Evolutionary conservation across 2,329 filamentous ascomycete species (phyloP).

Genomic region (Metarhizium guizhouense): DNA sequence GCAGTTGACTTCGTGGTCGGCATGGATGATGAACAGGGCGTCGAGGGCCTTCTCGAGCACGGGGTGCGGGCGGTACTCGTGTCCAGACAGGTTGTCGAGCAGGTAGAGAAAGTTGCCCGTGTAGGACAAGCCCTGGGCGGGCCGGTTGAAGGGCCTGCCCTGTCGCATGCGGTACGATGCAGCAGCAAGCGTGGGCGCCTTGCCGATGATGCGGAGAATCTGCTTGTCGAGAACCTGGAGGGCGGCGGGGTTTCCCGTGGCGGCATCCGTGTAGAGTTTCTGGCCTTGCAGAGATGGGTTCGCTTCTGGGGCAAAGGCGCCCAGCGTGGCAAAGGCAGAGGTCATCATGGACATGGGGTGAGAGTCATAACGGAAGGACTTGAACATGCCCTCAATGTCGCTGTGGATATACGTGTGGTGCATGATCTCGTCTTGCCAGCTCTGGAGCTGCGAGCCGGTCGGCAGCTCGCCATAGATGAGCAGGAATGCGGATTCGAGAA

Average conservation of each 20-base stretch:
- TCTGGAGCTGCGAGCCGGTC: constrained; percentile 27
- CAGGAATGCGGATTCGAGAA: constrained; percentile 39
- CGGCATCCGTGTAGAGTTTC: constrained; percentile 39
- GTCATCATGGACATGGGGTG: constrained; percentile 45
- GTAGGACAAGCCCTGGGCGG: constrained; percentile 38
- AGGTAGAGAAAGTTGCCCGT: constrained; percentile 47
- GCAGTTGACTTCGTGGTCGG: constrained; percentile 51
- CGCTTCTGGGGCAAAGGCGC: constrained; percentile 39
- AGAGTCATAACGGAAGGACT: constrained; percentile 41
- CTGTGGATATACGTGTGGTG: constrained; percentile 41
- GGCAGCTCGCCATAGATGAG: constrained; percentile 44
- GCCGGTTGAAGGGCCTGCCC: constrained; percentile 40
- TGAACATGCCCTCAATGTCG: constrained; percentile 41
- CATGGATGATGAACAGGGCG: constrained; percentile 45
- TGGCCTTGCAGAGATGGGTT: constrained; percentile 40
- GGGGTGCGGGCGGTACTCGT: constrained; percentile 38
- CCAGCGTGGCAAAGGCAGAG: constrained; percentile 38
- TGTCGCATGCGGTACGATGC: constrained; percentile 44
- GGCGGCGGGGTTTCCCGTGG: constrained; percentile 29
- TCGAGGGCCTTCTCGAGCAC: constrained; percentile 42
- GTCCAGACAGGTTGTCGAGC: constrained; percentile 39
- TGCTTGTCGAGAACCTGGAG: constrained; percentile 39
- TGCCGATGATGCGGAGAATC: constrained; percentile 42
- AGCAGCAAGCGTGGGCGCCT: constrained; percentile 40
- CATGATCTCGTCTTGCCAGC: constrained; percentile 40